phyloP scores from a whole-genome alignment of 306 rosid species.

The Prosopis cineraria region DNA sequence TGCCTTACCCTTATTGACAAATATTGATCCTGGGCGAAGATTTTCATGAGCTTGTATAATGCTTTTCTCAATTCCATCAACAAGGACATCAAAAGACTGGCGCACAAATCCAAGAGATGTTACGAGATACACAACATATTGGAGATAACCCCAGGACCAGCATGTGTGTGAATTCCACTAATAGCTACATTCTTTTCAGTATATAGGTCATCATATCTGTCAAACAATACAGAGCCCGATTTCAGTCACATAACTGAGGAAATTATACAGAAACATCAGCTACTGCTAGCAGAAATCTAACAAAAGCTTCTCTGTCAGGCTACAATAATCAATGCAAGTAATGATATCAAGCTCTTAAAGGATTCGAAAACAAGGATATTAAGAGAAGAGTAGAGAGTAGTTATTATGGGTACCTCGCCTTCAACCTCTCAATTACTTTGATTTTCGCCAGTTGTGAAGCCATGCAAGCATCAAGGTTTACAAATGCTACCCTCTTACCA shows the following conservation, averaged over 20 bases:
- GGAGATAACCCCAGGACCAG: constrained; percentile 99
- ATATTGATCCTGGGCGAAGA: constrained; percentile 80
- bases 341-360: not conserved
- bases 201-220: constrained; percentile 81
- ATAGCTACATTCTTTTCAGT: constrained; percentile 90
- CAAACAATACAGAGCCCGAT: constrained; percentile 26
- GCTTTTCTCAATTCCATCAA: constrained; percentile 91
- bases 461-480: constrained; percentile 96
- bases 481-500: constrained; percentile 80
- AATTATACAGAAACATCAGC: constrained; percentile 22
- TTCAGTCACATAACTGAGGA: constrained; percentile 13
- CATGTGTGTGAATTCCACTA: constrained; percentile 95
- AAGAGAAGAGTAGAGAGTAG: constrained; percentile 15
- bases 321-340: constrained; percentile 8
- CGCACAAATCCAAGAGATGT: constrained; percentile 93
- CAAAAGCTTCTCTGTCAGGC: not conserved
- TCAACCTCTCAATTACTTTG: constrained; percentile 78
- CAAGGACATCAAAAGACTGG: constrained; percentile 83
- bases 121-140: constrained; percentile 75
- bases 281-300: constrained; percentile 8
- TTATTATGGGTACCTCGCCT: constrained; percentile 61
- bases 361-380: not conserved
- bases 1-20: constrained; percentile 67
- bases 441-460: constrained; percentile 79
- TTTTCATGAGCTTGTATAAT: constrained; percentile 83